Conservation (phyloP, 108 stramenopile genomes). For the Mediolabrus comicus region DNA sequence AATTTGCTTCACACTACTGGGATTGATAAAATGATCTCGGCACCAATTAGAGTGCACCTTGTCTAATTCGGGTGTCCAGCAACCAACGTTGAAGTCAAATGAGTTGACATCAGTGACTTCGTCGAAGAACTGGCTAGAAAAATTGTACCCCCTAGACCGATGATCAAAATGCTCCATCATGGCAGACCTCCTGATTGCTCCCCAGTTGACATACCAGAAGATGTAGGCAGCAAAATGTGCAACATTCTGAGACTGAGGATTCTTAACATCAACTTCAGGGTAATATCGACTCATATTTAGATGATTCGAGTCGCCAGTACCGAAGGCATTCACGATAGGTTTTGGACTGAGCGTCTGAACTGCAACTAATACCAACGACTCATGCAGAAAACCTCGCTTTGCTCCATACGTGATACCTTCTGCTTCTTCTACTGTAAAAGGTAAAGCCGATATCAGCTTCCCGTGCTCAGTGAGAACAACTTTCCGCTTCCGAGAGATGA, state of each 20-base stretch:
- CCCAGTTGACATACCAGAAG: conserved; percentile 49
- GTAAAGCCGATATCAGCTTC: conserved; percentile 38
- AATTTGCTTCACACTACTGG: conserved; percentile 44
- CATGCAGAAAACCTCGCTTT: conserved; percentile 43
- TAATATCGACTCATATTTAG: conserved; percentile 29
- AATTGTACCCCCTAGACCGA: neutral
- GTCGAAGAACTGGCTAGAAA: conserved; percentile 3
- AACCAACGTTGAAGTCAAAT: conserved; percentile 27
- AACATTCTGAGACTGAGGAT: conserved; percentile 28
- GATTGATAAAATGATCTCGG: conserved; percentile 44
- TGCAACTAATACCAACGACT: conserved; percentile 37
- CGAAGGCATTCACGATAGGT: conserved; percentile 47
- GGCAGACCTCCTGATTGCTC: conserved; percentile 11
- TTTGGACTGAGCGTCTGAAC: conserved; percentile 35
- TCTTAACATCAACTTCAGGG: conserved; percentile 21
- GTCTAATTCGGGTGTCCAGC: conserved; percentile 49
- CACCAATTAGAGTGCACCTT: conserved; percentile 50
- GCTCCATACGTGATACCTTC: conserved; percentile 35
- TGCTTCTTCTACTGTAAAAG: conserved; percentile 48
- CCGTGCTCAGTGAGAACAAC: conserved; percentile 34
- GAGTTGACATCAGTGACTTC: neutral
- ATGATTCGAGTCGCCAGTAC: conserved; percentile 17
- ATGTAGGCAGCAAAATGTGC: conserved; percentile 53
- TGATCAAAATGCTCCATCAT: conserved; percentile 23
- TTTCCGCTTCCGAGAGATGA: conserved; percentile 9